Percentiles rank a stretch among this genome's conserved stretches.
Conservation (phyloP, 148 eudicot genomes). For the Polygonum aviculare region DNA sequence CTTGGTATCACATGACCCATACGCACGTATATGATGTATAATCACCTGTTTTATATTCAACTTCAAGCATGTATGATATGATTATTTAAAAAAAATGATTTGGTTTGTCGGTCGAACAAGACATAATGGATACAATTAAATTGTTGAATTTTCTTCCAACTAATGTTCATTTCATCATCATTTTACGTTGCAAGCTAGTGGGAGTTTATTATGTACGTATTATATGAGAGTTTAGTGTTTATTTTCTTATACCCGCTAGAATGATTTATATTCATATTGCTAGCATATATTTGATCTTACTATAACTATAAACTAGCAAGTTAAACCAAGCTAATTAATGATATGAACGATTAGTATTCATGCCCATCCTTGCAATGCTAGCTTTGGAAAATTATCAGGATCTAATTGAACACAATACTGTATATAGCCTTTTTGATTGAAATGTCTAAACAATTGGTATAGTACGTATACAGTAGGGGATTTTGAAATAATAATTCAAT, state of each 20-base stretch:
- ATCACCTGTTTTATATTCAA: background rate
- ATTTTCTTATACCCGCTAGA: background rate
- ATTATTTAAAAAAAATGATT: background rate
- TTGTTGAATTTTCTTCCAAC: background rate
- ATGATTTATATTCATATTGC: background rate
- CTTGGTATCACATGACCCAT: background rate
- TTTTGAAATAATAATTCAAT: too few species aligned
- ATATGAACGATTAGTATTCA: too few species aligned
- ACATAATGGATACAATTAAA: background rate
- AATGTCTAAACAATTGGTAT: too few species aligned
- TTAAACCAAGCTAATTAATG: too few species aligned
- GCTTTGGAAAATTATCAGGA: too few species aligned
- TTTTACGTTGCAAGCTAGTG: background rate
- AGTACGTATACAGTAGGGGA: too few species aligned
- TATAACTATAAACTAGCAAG: too few species aligned
- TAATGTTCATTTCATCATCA: background rate
- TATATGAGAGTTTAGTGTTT: background rate
- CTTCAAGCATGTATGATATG: background rate
- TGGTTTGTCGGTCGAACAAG: background rate
- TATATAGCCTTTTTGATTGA: too few species aligned
- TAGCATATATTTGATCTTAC: too few species aligned
- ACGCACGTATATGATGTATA: background rate
- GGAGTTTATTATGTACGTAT: background rate
- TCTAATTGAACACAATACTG: too few species aligned
- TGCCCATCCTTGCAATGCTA: too few species aligned